phyloP scores from a whole-genome alignment of 768 basidiomycete species.

The Trametes sanguinea region DNA sequence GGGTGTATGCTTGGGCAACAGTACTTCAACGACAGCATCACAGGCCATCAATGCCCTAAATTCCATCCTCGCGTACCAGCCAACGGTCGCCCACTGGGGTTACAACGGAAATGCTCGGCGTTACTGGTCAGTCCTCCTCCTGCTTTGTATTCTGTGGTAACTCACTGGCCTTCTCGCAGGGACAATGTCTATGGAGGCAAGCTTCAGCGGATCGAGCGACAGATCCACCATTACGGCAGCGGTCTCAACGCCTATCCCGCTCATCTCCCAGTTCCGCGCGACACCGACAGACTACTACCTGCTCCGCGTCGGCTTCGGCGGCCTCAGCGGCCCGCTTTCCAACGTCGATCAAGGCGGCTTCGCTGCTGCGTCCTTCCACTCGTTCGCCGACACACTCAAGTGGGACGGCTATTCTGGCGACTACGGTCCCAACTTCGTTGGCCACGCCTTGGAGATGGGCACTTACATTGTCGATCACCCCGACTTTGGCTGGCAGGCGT shows the following conservation, averaged over 20 bases:
- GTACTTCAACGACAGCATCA: constrained; percentile 55
- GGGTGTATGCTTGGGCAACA: constrained; percentile 55
- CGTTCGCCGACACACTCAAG: constrained; percentile 55
- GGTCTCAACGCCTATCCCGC: constrained; percentile 58
- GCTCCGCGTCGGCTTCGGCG: constrained; percentile 54
- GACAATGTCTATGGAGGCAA: constrained; percentile 61
- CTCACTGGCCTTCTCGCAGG: constrained; percentile 34
- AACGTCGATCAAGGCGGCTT: constrained; percentile 62
- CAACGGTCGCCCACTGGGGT: constrained; percentile 60
- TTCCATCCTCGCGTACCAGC: constrained; percentile 59
- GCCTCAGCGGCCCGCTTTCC: constrained; percentile 52
- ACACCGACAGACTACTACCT: constrained; percentile 52
- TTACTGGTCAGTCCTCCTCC: constrained; percentile 44
- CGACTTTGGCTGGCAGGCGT: constrained; percentile 63
- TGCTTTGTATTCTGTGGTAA: background rate
- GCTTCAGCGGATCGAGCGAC: constrained; percentile 54
- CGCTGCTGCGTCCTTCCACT: constrained; percentile 60
- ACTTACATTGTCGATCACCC: constrained; percentile 51
- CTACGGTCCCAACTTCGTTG: constrained; percentile 61
- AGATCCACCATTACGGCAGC: constrained; percentile 61
- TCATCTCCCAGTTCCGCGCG: constrained; percentile 50
- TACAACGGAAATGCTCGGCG: constrained; percentile 61
- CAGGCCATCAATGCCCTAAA: constrained; percentile 54
- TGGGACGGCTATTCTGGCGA: constrained; percentile 63
- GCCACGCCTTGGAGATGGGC: constrained; percentile 50